Base-by-base conservation (phyloP, 352 stramenopile genomes). In the Phytopythium aichiense region DNA sequence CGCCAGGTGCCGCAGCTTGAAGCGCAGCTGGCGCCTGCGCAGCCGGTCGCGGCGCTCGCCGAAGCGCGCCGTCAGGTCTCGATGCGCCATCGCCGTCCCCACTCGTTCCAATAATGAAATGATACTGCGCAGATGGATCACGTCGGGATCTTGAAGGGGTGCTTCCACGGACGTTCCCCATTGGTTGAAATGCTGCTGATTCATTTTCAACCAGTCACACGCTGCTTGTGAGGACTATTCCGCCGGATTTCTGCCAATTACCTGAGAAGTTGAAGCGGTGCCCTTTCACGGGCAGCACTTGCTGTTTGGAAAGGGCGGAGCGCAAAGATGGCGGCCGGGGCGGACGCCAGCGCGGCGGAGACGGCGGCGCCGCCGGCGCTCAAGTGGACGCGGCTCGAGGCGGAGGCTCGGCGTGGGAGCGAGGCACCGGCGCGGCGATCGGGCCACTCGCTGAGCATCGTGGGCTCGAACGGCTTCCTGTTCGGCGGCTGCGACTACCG, bases 401-500 rank as follows among this genome's bases (percentile, higher is more conserved):
- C 74, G 11, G 40, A 76, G 11, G 65, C 76, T 4, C 66, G 72
- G 28, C 77, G 94, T 64, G 89, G 87, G 51, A 92, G 90, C 52
- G 91, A 98, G 61, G 52, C 77, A 20, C 95, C 95, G 9, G 83
- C 79, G 3, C 92, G 94, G 22, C 84, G 95, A 40, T 98, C 94
- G 25, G 95, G 95, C 38, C 95, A 98, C 72, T 89, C 92, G 42
- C 89, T 98, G 52, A 98, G 88, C 37, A 76, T 97, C 50, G 78
- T 97, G 16, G 92, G 92, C 60, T 84, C 81, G 28, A 95, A 77
- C 58, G 84, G 79, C 18, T 98, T 95, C 63, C 74, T 99, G 16
- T 98, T 99, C 73, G 96, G 95, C 42, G 96, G 96, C 31, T 97
- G 82, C 71, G 91, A 96, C 70, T 87, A 96, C 58, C 58, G 72